Percentiles rank a stretch among this genome's conserved stretches.
phyloP scores from a whole-genome alignment of 306 rosid genomes.

The Macrotyloma uniflorum region DNA sequence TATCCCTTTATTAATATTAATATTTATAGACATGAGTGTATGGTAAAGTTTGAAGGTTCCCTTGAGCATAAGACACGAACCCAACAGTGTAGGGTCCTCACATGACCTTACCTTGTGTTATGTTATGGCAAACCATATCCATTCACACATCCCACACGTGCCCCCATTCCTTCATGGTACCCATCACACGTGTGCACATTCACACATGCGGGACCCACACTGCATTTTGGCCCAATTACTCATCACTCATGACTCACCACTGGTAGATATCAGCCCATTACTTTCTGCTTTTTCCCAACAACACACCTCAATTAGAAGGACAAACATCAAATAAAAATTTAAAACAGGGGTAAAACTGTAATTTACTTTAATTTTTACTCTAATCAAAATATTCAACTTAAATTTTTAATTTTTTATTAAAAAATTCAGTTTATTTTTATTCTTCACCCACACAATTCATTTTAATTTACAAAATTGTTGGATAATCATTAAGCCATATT shows the following conservation, averaged over 20 bases:
- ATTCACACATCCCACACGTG: constrained; percentile 29
- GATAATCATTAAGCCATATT: no score
- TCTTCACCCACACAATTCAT: no score
- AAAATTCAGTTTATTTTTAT: no score
- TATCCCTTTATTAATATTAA: no score
- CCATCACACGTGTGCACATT: constrained; percentile 44
- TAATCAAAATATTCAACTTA: no score
- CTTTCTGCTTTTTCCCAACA: neutral
- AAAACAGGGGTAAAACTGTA: no score
- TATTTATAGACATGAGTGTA: no score
- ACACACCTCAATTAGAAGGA: no score
- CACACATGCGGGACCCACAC: constrained; percentile 38
- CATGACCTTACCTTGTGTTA: constrained; percentile 24
- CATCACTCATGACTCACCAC: neutral
- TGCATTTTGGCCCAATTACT: constrained; percentile 3
- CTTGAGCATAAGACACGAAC: constrained; percentile 31
- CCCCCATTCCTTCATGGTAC: neutral
- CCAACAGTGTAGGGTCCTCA: constrained; percentile 45
- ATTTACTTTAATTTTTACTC: no score
- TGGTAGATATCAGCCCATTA: constrained; percentile 27
- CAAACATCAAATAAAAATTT: no score
- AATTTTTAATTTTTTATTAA: no score
- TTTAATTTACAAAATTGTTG: no score
- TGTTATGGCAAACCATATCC: neutral
- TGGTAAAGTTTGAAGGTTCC: neutral